These are phyloP conservation scores for Dicorynia guianensis DNA, from an alignment of 306 rosid species.

Conservation along the genomic window DNA sequence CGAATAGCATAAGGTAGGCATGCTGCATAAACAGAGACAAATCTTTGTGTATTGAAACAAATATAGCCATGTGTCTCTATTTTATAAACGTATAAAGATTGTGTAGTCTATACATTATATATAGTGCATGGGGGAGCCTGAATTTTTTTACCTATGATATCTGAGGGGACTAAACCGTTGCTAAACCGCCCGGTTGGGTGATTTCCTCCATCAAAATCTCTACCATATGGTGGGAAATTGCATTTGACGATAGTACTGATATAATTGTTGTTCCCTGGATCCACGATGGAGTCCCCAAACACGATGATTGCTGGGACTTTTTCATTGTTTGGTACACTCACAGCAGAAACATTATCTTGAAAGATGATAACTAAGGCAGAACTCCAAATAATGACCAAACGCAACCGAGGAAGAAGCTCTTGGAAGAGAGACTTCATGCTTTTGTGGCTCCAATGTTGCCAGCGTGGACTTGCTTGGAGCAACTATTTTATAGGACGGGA, in stretches of 20 bases:
- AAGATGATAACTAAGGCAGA: slow-evolving; percentile 29
- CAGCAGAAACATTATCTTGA: slow-evolving; percentile 8
- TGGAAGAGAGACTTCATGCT: slow-evolving; percentile 28
- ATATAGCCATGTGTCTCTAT: too few relatives aligned
- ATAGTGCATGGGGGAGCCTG: not conserved
- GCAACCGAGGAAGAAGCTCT: slow-evolving; percentile 11
- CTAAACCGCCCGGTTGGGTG: slow-evolving; percentile 75
- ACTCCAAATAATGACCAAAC: slow-evolving; percentile 13
- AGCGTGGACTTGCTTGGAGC: not conserved
- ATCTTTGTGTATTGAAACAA: too few relatives aligned
- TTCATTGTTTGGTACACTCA: slow-evolving; percentile 43
- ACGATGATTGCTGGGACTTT: slow-evolving; percentile 67
- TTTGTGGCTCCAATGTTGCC: not conserved
- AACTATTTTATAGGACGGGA: slow-evolving; percentile 31
- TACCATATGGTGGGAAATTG: slow-evolving; percentile 79
- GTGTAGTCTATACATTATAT: too few relatives aligned
- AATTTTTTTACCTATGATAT: slow-evolving; percentile 50
- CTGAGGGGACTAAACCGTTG: slow-evolving; percentile 67
- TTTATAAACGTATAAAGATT: too few relatives aligned
- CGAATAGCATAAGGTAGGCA: too few relatives aligned
- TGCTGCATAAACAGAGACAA: too few relatives aligned
- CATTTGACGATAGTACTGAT: slow-evolving; percentile 57
- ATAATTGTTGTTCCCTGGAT: slow-evolving; percentile 75
- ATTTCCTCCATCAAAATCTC: slow-evolving; percentile 54
- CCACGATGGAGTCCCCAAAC: slow-evolving; percentile 84